Evolutionary conservation across 352 stramenopile genomes (phyloP).

Genomic region (Phytophthora podocarpi): DNA sequence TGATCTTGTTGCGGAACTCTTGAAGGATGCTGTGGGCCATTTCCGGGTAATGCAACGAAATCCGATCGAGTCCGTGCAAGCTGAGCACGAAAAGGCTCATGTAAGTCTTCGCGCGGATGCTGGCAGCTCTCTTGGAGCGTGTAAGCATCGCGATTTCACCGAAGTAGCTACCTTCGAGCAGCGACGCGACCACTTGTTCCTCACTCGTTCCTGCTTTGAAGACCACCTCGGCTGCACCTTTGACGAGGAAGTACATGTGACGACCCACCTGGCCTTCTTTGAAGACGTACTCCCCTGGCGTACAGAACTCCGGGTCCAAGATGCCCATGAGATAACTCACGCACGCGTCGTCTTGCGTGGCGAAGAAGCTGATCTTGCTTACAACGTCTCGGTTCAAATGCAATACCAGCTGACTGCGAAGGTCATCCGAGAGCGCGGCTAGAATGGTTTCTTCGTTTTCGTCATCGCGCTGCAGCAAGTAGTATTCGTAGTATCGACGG

Average conservation of each 20-base stretch:
- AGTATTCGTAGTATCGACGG: slow-evolving; percentile 84
- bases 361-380: slow-evolving; percentile 84
- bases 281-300: slow-evolving; percentile 80
- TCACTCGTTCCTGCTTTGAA: slow-evolving; percentile 60
- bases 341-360: slow-evolving; percentile 76
- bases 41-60: slow-evolving; percentile 79
- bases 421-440: slow-evolving; percentile 69
- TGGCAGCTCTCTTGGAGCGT: slow-evolving; percentile 76
- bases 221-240: slow-evolving; percentile 71
- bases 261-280: slow-evolving; percentile 80
- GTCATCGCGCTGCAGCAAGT: slow-evolving; percentile 72
- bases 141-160: slow-evolving; percentile 86
- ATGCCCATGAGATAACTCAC: slow-evolving; percentile 88
- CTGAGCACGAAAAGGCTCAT: slow-evolving; percentile 82
- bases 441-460: slow-evolving; percentile 78
- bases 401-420: slow-evolving; percentile 75
- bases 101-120: slow-evolving; percentile 81
- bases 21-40: slow-evolving; percentile 78
- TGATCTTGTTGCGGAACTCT: slow-evolving; percentile 85
- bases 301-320: slow-evolving; percentile 79
- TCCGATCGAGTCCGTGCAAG: slow-evolving; percentile 68
- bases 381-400: slow-evolving; percentile 84
- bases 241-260: slow-evolving; percentile 89
- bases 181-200: slow-evolving; percentile 63
- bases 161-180: slow-evolving; percentile 81